Conservation (phyloP, 2,329 filamentous ascomycete genomes). For the Hypoxylon sp. region DNA sequence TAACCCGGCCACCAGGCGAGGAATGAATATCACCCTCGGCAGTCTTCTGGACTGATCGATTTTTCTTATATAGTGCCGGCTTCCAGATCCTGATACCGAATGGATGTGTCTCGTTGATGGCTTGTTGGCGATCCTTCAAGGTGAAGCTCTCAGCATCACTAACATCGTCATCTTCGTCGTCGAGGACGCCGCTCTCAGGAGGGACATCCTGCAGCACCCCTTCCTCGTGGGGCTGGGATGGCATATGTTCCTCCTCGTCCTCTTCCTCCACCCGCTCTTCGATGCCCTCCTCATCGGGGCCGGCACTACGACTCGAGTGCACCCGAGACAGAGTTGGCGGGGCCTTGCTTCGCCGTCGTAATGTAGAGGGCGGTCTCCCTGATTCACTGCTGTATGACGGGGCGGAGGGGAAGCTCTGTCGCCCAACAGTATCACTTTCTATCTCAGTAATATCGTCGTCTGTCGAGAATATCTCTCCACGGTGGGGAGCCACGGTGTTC, state of each 20-base stretch:
- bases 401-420: constrained; percentile 51
- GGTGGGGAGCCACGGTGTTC: constrained; percentile 73
- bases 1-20: constrained; percentile 86
- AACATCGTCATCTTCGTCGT: constrained; percentile 71
- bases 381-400: constrained; percentile 44
- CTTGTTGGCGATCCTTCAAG: constrained; percentile 93
- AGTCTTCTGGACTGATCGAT: constrained; percentile 92
- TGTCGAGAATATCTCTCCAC: constrained; percentile 87
- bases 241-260: constrained; percentile 44
- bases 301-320: constrained; percentile 50
- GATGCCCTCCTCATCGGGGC: constrained; percentile 43
- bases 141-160: constrained; percentile 98
- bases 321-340: constrained; percentile 52
- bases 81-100: constrained; percentile 99
- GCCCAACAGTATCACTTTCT: constrained; percentile 67
- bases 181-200: constrained; percentile 46
- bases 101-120: constrained; percentile 98
- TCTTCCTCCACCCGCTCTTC: constrained; percentile 43
- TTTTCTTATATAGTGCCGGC: constrained; percentile 97
- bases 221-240: constrained; percentile 50
- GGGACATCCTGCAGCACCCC: constrained; percentile 34
- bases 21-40: constrained; percentile 98
- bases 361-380: constrained; percentile 47
- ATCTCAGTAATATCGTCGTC: constrained; percentile 88
- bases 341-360: constrained; percentile 49